Percentiles rank a stretch among this genome's conserved stretches.
phyloP scores from a whole-genome alignment of 306 rosid genomes.

The Cajanus cajan region DNA sequence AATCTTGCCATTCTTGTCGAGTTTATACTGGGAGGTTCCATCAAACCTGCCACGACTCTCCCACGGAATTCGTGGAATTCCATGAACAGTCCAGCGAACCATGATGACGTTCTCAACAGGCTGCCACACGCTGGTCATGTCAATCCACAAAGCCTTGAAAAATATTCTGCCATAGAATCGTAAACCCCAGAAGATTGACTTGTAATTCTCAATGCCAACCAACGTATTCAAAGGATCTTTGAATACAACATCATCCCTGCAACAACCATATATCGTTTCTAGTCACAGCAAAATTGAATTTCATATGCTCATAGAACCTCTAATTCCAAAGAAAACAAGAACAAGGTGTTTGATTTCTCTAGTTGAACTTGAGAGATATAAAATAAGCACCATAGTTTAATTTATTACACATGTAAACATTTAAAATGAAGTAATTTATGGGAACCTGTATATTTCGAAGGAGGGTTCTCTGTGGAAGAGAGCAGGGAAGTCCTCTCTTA shows the following conservation, averaged over 20 bases:
- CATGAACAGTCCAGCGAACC: constrained; percentile 20
- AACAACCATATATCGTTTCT: neutral
- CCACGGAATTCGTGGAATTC: neutral
- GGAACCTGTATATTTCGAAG: neutral
- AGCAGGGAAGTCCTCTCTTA: constrained; percentile 4
- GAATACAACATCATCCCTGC: neutral
- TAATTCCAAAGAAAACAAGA: neutral
- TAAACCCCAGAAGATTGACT: neutral
- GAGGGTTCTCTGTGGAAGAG: constrained; percentile 3
- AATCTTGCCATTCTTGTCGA: neutral
- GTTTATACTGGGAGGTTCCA: constrained; percentile 2
- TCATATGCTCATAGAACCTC: neutral
- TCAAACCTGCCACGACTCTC: neutral
- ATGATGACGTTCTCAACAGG: neutral
- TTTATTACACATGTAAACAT: too few relatives aligned
- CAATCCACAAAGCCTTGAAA: constrained; percentile 17
- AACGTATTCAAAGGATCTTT: constrained; percentile 11
- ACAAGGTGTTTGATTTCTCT: neutral
- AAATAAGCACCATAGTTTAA: neutral
- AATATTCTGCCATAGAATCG: neutral
- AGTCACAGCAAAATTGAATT: neutral
- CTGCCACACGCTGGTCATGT: neutral
- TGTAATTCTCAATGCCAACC: neutral
- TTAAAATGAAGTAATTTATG: too few relatives aligned
- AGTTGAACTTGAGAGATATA: neutral